Evolutionary conservation across 2,329 filamentous ascomycete genomes (phyloP).

Genomic region (Colletotrichum scovillei): DNA sequence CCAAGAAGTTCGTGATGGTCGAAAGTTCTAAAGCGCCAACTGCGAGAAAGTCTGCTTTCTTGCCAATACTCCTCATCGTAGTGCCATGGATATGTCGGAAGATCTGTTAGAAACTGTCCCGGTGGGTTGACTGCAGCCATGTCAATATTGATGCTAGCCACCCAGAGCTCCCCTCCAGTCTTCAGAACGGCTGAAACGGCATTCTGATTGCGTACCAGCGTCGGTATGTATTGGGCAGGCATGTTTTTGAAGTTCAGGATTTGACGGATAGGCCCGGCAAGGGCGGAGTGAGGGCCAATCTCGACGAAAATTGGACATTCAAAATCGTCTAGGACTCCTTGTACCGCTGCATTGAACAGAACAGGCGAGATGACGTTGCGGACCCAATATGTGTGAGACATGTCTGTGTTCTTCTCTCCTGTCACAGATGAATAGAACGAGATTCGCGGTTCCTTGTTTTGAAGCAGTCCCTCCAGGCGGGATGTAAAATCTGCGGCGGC

Average conservation of each 20-base stretch:
- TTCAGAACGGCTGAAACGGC: constrained; percentile 18
- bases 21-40: constrained; percentile 14
- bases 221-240: constrained; percentile 6
- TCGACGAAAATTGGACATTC: constrained; percentile 52
- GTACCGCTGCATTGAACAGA: constrained; percentile 52
- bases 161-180: constrained; percentile 33
- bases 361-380: constrained; percentile 54
- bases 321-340: constrained; percentile 13
- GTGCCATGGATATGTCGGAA: constrained; percentile 23
- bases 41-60: constrained; percentile 16
- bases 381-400: constrained; percentile 55
- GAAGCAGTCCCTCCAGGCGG: constrained; percentile 18
- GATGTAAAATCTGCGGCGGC: constrained; percentile 6
- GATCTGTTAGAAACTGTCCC: constrained; percentile 15
- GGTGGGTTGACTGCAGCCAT: constrained; percentile 3
- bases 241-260: constrained; percentile 51
- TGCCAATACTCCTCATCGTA: constrained; percentile 25
- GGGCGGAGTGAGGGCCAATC: constrained; percentile 60
- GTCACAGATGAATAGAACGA: constrained; percentile 34
- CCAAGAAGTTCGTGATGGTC: constrained; percentile 30
- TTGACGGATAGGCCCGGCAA: constrained; percentile 62
- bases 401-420: constrained; percentile 31
- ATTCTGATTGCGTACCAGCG: constrained; percentile 12
- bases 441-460: background rate
- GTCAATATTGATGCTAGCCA: constrained; percentile 2